phyloP scores from a whole-genome alignment of 495 filamentous ascomycete species.

The Parathielavia hyrcaniae region DNA sequence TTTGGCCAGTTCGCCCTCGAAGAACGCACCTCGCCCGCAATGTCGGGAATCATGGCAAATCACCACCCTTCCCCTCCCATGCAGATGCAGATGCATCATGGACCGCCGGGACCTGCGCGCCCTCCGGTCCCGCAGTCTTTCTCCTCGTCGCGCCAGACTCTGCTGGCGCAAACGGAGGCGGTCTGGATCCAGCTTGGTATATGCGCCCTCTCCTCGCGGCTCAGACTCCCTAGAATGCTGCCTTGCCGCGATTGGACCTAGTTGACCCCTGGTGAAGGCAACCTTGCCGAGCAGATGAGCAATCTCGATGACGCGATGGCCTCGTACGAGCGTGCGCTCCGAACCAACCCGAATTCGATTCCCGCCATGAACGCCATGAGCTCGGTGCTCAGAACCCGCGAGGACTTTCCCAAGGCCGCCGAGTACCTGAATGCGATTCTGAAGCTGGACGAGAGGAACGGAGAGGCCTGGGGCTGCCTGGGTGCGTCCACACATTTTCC shows the following conservation, averaged over 20 bases:
- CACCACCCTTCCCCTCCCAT: constrained; percentile 53
- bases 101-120: constrained; percentile 42
- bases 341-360: constrained; percentile 82
- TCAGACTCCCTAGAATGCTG: neutral
- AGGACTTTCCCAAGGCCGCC: constrained; percentile 89
- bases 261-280: constrained; percentile 52
- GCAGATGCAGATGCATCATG: constrained; percentile 55
- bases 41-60: constrained; percentile 41
- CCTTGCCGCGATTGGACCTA: neutral
- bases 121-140: constrained; percentile 37
- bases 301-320: constrained; percentile 80
- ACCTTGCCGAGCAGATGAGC: constrained; percentile 78
- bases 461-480: constrained; percentile 93
- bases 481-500: constrained; percentile 46
- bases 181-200: constrained; percentile 94
- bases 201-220: neutral
- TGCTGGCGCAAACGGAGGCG: constrained; percentile 62
- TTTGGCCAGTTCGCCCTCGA: neutral
- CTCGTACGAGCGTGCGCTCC: constrained; percentile 83
- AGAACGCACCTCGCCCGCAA: neutral
- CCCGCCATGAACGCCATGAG: constrained; percentile 93
- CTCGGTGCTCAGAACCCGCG: constrained; percentile 79
- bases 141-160: constrained; percentile 39
- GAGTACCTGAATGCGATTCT: constrained; percentile 89
- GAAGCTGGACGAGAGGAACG: constrained; percentile 80